A percentile compares a stretch with the other conserved stretches of the same genome.
phyloP scores from a whole-genome alignment of 2,329 filamentous ascomycete genomes.

The Reticulascus tulasneorum region DNA sequence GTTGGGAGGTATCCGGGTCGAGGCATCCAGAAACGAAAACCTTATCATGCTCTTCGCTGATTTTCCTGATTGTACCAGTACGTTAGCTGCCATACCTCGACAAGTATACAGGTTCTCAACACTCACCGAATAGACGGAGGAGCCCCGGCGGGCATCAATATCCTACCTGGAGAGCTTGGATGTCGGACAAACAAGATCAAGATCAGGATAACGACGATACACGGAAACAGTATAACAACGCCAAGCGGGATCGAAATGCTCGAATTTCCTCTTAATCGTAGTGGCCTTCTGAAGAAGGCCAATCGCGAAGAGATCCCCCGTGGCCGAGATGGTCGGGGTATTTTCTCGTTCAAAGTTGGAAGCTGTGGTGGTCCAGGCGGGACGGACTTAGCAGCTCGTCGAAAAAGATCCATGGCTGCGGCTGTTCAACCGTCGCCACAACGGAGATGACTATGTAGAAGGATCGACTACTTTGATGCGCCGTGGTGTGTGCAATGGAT shows the following conservation, averaged over 20 bases:
- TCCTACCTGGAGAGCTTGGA: constrained; percentile 74
- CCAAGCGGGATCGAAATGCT: constrained; percentile 89
- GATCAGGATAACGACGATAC: constrained; percentile 87
- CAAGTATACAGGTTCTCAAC: not conserved
- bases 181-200: constrained; percentile 85
- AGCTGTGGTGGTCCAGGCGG: constrained; percentile 36
- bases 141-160: constrained; percentile 82
- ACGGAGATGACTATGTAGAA: too few relatives aligned
- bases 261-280: constrained; percentile 88
- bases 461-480: too few relatives aligned
- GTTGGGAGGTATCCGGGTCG: constrained; percentile 71
- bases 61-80: constrained; percentile 61
- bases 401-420: constrained; percentile 54
- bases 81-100: not conserved
- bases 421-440: constrained; percentile 6
- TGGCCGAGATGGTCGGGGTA: constrained; percentile 27
- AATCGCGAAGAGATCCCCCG: constrained; percentile 48
- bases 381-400: constrained; percentile 50
- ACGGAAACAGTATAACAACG: constrained; percentile 87
- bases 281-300: constrained; percentile 79
- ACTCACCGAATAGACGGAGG: constrained; percentile 85
- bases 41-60: constrained; percentile 95
- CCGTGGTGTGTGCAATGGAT: too few relatives aligned
- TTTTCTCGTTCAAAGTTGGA: constrained; percentile 50
- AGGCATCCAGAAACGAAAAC: constrained; percentile 90